These are phyloP conservation scores for Naganishia onofrii DNA, from an alignment of 768 basidiomycete genomes.

Conservation along the genomic window DNA sequence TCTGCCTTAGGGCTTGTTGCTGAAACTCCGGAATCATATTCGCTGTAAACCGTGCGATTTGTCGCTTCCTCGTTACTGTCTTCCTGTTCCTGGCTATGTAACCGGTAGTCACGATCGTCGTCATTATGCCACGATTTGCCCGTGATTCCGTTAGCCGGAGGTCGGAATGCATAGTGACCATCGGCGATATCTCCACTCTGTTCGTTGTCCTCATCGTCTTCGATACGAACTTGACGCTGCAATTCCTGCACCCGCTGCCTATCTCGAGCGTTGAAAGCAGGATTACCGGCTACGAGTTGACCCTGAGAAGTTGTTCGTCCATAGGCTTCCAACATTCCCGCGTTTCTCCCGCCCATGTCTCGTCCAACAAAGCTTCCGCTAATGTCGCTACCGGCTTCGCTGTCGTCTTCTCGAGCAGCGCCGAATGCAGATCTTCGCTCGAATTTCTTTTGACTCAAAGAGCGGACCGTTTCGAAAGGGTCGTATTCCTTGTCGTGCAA, in stretches of 20 bases:
- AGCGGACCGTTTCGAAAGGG: constrained; percentile 47
- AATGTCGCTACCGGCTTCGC: constrained; percentile 26
- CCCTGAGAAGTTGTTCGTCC: background rate
- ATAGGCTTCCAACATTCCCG: constrained; percentile 13
- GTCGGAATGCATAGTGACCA: background rate
- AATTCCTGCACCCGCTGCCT: constrained; percentile 40
- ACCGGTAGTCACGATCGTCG: constrained; percentile 18
- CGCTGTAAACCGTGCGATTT: constrained; percentile 16
- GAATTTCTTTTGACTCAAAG: constrained; percentile 38
- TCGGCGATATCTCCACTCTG: constrained; percentile 6
- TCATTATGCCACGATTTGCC: constrained; percentile 5
- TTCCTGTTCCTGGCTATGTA: constrained; percentile 7
- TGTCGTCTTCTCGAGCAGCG: constrained; percentile 31
- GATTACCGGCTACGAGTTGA: constrained; percentile 9
- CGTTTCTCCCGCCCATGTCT: constrained; percentile 8
- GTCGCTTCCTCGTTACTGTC: constrained; percentile 18
- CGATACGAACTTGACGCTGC: constrained; percentile 14
- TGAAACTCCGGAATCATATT: constrained; percentile 30
- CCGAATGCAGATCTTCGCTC: constrained; percentile 46
- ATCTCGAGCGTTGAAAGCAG: constrained; percentile 33
- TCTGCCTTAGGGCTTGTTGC: constrained; percentile 21
- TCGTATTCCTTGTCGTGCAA: constrained; percentile 52
- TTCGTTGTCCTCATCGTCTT: constrained; percentile 14
- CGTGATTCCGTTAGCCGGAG: background rate
- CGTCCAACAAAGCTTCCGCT: constrained; percentile 26